Base-by-base conservation (phyloP, 2,329 filamentous ascomycete genomes). In the Macrophomina pseudophaseolina region DNA sequence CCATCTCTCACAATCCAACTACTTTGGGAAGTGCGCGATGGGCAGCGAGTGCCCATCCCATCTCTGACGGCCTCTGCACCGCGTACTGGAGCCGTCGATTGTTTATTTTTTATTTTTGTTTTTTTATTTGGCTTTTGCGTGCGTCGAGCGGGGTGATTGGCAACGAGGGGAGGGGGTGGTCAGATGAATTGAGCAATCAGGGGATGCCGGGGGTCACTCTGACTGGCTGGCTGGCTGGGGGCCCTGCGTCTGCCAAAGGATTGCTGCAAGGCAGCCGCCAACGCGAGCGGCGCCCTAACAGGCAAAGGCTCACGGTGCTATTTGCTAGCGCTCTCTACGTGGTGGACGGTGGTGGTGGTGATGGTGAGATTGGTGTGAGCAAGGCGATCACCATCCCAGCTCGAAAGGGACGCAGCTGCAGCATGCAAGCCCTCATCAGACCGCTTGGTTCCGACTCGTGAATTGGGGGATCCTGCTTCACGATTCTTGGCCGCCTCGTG, bases 111-210 rank as follows among this genome's bases (percentile, higher is more conserved):
- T 23, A 1, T 23, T 23, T 23, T n/a, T n/a, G n/a, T n/a, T 23
- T 23, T 23, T 23, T 23, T 23, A 23, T 62, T 62, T 62, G 58
- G 58, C 58, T 62, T 49, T 30, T 51, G 42, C 18, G 12, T 49
- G 56, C 28, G 7, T 60, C 32, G 44, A 60, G 56, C 56, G 56
- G 56, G 56, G 32, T 62, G 58, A 62, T 62, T 62, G 58, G 58
- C 42, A 6, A 44, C 46, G 56, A 33, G 2, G 33, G 49, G 11
- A 12, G 42, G 51, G 56, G 56, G 56, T 62, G 58, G 58, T 62
- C 58, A 62, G 58, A 62, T 62, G 58, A 62, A 62, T 62, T 62
- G 58, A 62, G 46, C 58, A 62, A 62, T 62, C 58, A 62, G 58
- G 58, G 58, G 58, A 62, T 30, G 28, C 42, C 44, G 28, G 56